Evolutionary conservation across 2,329 filamentous ascomycete species (phyloP).

Genomic region (Pestalotiopsis sp.): DNA sequence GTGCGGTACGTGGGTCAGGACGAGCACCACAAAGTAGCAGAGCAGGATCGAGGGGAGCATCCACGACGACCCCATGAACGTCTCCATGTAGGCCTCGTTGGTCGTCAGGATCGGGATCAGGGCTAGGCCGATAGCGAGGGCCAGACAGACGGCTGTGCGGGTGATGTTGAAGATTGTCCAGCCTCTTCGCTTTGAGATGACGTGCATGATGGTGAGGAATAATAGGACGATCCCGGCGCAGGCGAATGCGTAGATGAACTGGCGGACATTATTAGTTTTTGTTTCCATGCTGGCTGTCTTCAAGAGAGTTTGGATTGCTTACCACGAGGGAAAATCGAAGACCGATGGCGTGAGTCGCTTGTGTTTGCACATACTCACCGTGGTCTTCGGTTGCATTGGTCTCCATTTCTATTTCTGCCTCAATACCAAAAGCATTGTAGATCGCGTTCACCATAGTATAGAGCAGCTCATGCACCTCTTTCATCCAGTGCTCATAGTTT

Average conservation of each 20-base stretch:
- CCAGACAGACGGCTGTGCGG: constrained; percentile 25
- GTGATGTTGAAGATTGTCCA: constrained; percentile 32
- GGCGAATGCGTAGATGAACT: constrained; percentile 31
- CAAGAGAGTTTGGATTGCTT: constrained; percentile 14
- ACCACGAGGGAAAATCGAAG: constrained; percentile 26
- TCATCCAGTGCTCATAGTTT: constrained; percentile 3
- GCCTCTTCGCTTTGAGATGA: constrained; percentile 29
- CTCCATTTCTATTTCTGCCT: constrained; percentile 13
- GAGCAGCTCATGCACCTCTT: constrained; percentile 21
- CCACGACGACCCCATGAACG: constrained; percentile 27
- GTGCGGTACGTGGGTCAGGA: constrained; percentile 22
- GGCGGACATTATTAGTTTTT: not conserved
- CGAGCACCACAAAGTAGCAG: constrained; percentile 25
- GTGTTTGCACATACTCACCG: constrained; percentile 18
- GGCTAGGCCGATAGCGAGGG: constrained; percentile 24
- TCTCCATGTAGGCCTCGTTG: constrained; percentile 16
- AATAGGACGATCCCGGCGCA: constrained; percentile 30
- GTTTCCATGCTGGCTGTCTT: not conserved
- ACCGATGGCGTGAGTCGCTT: constrained; percentile 17
- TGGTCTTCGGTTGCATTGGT: not conserved
- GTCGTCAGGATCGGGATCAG: constrained; percentile 22
- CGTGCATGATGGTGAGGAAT: constrained; percentile 31
- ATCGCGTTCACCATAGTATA: constrained; percentile 26
- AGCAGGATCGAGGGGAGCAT: constrained; percentile 30
- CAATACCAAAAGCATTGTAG: constrained; percentile 27